These are phyloP conservation scores for Acacia crassicarpa DNA, from an alignment of 306 rosid species.

Conservation along the genomic window DNA sequence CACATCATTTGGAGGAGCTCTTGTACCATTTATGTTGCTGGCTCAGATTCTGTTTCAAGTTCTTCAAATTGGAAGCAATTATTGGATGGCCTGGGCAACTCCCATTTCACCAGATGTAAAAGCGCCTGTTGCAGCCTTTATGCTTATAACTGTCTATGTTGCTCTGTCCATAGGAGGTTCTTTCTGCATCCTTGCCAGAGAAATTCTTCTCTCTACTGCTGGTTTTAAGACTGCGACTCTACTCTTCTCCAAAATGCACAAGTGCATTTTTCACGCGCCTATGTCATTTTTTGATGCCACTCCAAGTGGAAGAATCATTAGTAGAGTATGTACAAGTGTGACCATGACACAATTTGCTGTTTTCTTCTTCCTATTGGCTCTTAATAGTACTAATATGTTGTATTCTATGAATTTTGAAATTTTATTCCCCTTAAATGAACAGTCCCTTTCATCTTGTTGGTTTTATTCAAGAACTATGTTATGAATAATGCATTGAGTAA, in stretches of 20 bases:
- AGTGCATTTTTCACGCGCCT: slow-evolving; percentile 71
- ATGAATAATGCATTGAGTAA: background rate
- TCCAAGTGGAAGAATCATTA: slow-evolving; percentile 81
- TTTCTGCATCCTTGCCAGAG: slow-evolving; percentile 57
- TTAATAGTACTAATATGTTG: background rate
- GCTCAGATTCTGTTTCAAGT: background rate
- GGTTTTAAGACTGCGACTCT: slow-evolving; percentile 73
- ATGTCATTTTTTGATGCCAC: slow-evolving; percentile 93
- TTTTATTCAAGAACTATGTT: slow-evolving; percentile 7
- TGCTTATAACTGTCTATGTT: slow-evolving; percentile 58
- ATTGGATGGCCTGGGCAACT: background rate
- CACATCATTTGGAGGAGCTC: background rate
- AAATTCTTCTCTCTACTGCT: slow-evolving; percentile 49
- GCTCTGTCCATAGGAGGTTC: slow-evolving; percentile 72
- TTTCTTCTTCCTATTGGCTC: background rate
- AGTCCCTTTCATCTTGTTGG: background rate
- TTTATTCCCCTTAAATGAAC: background rate
- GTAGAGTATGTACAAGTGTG: slow-evolving; percentile 46
- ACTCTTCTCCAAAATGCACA: slow-evolving; percentile 81
- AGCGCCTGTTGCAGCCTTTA: slow-evolving; percentile 46
- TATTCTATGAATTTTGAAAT: background rate
- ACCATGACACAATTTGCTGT: background rate
- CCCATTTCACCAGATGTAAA: background rate
- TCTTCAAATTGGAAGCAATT: background rate
- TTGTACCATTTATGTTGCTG: background rate